Percentiles rank a stretch among this genome's conserved stretches.
Conservation (phyloP, 805 yeast species). For the Saccharomycopsis babjevae region DNA sequence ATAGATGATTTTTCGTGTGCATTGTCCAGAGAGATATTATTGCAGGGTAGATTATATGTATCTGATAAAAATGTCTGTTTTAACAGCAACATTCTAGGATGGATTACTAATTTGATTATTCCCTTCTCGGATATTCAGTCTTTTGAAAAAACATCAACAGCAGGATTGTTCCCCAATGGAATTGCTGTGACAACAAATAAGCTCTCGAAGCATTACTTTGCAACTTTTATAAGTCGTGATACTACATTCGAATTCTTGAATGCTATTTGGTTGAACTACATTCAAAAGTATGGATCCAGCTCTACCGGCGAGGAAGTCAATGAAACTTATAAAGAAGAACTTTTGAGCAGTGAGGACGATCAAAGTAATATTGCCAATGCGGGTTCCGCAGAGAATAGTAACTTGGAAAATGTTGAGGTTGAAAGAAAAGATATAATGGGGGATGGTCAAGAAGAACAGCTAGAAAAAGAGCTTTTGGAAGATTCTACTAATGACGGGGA, state of each 20-base stretch:
- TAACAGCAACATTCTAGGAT: slow-evolving; percentile 77
- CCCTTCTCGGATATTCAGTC: slow-evolving; percentile 59
- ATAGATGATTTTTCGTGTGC: slow-evolving; percentile 90
- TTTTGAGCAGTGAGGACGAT: neutral
- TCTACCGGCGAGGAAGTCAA: neutral
- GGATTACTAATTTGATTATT: slow-evolving; percentile 76
- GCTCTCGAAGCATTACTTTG: slow-evolving; percentile 59
- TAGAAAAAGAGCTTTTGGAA: neutral
- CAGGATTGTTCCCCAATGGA: slow-evolving; percentile 86
- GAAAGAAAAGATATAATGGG: neutral
- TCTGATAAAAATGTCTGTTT: slow-evolving; percentile 75
- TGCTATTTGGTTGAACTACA: slow-evolving; percentile 48
- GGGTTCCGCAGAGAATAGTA: neutral
- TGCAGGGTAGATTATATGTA: slow-evolving; percentile 81
- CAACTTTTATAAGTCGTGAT: slow-evolving; percentile 80
- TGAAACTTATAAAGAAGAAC: neutral
- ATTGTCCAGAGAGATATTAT: slow-evolving; percentile 68
- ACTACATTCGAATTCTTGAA: slow-evolving; percentile 60
- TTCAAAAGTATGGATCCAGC: slow-evolving; percentile 6
- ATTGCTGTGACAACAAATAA: slow-evolving; percentile 54
- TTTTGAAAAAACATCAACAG: slow-evolving; percentile 77
- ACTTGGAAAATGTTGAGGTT: neutral
- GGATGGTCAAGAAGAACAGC: neutral
- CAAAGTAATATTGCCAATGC: neutral
- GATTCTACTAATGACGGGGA: neutral